Conservation (phyloP, 2,329 filamentous ascomycete species). For the Botrytis byssoidea region DNA sequence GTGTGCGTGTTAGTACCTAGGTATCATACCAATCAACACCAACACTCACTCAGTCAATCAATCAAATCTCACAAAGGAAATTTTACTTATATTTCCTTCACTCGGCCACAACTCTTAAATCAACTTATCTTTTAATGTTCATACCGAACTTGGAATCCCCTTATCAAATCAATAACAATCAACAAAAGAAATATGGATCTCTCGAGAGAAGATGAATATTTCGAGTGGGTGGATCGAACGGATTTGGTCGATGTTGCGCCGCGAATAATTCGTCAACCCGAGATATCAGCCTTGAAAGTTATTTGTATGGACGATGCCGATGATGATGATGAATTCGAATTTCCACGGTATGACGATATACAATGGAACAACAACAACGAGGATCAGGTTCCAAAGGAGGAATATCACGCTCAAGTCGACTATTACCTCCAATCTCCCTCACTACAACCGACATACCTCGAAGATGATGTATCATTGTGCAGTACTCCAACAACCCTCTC, state of each 20-base stretch:
- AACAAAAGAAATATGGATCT: constrained; percentile 15
- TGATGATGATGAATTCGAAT: constrained; percentile 65
- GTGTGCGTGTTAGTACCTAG: neutral
- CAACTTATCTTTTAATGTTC: neutral
- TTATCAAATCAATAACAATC: neutral
- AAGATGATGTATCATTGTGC: constrained; percentile 53
- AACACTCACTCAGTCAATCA: neutral
- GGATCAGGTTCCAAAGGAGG: constrained; percentile 27
- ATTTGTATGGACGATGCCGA: constrained; percentile 69
- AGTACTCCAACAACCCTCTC: constrained; percentile 56
- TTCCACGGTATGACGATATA: constrained; percentile 44
- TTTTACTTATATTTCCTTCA: neutral
- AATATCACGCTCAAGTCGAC: constrained; percentile 41
- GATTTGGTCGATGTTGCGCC: constrained; percentile 14
- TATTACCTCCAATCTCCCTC: constrained; percentile 49
- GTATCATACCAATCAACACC: neutral
- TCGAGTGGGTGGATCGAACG: constrained; percentile 15
- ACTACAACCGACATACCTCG: constrained; percentile 53
- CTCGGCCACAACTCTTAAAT: neutral
- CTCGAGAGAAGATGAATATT: constrained; percentile 19
- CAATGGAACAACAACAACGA: neutral
- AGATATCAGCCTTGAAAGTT: neutral
- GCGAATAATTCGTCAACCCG: constrained; percentile 18
- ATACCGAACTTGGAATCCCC: neutral
- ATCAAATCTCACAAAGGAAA: neutral